Percentiles rank a stretch among this genome's conserved stretches.
Conservation (phyloP, 371 early-diverging fungal species). For the Rhizopus stolonifer region DNA sequence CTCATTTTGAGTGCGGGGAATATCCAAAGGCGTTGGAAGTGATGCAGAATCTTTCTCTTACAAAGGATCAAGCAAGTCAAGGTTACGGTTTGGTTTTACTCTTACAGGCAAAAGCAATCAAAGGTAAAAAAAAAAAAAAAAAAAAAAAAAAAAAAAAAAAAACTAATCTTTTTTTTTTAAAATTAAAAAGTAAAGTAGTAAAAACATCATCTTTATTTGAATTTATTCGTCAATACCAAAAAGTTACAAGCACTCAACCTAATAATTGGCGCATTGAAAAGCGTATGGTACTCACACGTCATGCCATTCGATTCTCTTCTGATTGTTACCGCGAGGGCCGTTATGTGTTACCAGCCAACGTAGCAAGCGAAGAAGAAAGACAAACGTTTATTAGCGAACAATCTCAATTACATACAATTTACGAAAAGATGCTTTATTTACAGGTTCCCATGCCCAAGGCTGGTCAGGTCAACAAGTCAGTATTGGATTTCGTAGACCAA, state of each 20-base stretch:
- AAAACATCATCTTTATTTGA: slow-evolving; percentile 28
- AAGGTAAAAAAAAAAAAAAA: slow-evolving; percentile 34
- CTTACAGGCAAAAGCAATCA: slow-evolving; percentile 50
- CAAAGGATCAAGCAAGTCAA: slow-evolving; percentile 30
- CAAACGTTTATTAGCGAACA: slow-evolving; percentile 31
- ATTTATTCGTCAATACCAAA: slow-evolving; percentile 57
- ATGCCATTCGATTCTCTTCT: slow-evolving; percentile 33
- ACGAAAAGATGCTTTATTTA: slow-evolving; percentile 61
- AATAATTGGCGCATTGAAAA: slow-evolving; percentile 45
- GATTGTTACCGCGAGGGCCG: slow-evolving; percentile 30
- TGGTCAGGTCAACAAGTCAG: slow-evolving; percentile 56
- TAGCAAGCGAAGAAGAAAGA: slow-evolving; percentile 5
- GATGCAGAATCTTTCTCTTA: slow-evolving; percentile 28
- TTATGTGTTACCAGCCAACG: slow-evolving; percentile 20
- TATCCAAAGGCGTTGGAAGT: slow-evolving; percentile 33
- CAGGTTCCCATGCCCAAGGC: slow-evolving; percentile 65
- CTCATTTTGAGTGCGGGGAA: slow-evolving; percentile 37
- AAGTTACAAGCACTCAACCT: slow-evolving; percentile 40
- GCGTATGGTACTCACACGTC: slow-evolving; percentile 45
- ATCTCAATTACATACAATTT: slow-evolving; percentile 40
- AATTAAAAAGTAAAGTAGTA: neutral
- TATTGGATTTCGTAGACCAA: slow-evolving; percentile 65
- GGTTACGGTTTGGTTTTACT: slow-evolving; percentile 58
- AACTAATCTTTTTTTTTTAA: slow-evolving; percentile 5
- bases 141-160: neutral